Evolutionary conservation across 2,329 filamentous ascomycete species (phyloP).

Genomic region (Arthroderma sp.): DNA sequence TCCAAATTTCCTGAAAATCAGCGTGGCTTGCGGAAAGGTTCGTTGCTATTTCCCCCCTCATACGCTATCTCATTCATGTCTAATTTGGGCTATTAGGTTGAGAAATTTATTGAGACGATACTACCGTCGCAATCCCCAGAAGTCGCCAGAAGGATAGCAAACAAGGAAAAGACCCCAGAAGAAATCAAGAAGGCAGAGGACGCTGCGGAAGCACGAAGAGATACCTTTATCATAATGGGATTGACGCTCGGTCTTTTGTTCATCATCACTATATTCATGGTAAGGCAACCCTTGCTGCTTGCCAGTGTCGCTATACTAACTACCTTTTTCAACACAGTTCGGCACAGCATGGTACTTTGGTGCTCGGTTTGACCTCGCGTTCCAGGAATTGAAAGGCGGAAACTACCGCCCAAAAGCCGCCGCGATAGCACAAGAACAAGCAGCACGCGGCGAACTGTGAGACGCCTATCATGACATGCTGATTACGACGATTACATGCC

Average conservation of each 20-base stretch:
- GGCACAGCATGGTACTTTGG: conserved; percentile 66
- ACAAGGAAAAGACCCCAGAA: conserved; percentile 43
- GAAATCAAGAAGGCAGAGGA: conserved; percentile 34
- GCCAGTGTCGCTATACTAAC: conserved; percentile 2
- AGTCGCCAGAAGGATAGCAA: conserved; percentile 33
- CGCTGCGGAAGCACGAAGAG: conserved; percentile 39
- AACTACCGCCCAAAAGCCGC: conserved; percentile 27
- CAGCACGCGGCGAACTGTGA: conserved; percentile 1
- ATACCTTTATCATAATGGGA: conserved; percentile 24
- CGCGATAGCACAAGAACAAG: neutral
- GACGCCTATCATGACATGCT: neutral
- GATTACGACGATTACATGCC: too few relatives aligned
- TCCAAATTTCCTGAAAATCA: conserved; percentile 84
- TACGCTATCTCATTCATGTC: neutral
- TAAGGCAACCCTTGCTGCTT: conserved; percentile 35
- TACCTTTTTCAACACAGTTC: conserved; percentile 40
- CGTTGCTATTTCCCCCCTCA: conserved; percentile 14
- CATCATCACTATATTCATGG: conserved; percentile 65
- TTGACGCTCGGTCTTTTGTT: conserved; percentile 55
- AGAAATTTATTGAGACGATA: conserved; percentile 88
- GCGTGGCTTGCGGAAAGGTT: conserved; percentile 76
- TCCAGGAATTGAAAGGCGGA: conserved; percentile 40
- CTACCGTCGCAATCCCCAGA: conserved; percentile 75
- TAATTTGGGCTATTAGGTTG: conserved; percentile 46
- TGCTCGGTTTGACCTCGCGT: conserved; percentile 64